A percentile compares a stretch with the other conserved stretches of the same genome.
phyloP scores from a whole-genome alignment of 83 land plant species.

The Thuja plicata region DNA sequence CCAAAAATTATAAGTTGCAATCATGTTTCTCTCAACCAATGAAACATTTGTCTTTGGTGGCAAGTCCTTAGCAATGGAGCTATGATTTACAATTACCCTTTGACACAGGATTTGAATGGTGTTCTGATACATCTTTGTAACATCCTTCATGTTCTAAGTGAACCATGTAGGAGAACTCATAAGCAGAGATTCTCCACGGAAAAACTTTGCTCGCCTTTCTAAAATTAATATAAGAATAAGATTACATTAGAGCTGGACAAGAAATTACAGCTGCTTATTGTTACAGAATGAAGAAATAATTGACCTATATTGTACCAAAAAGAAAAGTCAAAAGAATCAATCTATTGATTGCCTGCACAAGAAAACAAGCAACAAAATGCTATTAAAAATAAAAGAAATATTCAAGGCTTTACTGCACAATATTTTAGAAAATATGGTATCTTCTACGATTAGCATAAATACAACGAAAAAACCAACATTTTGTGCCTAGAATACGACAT shows the following conservation, averaged over 20 bases:
- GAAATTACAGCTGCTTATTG: slow-evolving; percentile 18
- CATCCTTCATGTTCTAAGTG: background rate
- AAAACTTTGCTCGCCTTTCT: background rate
- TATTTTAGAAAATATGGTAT: background rate
- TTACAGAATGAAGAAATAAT: slow-evolving; percentile 13
- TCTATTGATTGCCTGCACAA: slow-evolving; percentile 8
- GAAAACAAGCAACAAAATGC: background rate
- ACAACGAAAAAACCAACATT: background rate
- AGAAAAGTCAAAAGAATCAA: background rate
- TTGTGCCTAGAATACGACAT: slow-evolving; percentile 10
- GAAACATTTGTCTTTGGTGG: background rate
- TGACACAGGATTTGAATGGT: background rate
- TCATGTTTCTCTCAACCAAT: background rate
- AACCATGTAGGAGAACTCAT: background rate
- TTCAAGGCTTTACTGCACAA: background rate
- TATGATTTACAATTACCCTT: background rate
- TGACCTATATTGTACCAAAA: background rate
- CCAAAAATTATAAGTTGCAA: slow-evolving; percentile 4
- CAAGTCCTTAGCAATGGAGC: background rate
- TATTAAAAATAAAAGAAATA: background rate
- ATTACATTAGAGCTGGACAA: slow-evolving; percentile 1
- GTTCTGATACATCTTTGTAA: background rate
- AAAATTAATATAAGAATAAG: slow-evolving; percentile 12
- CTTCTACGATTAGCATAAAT: background rate
- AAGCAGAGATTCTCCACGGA: background rate